phyloP scores from a whole-genome alignment of 2,329 filamentous ascomycete genomes.

The Fusarium xyrophilum region DNA sequence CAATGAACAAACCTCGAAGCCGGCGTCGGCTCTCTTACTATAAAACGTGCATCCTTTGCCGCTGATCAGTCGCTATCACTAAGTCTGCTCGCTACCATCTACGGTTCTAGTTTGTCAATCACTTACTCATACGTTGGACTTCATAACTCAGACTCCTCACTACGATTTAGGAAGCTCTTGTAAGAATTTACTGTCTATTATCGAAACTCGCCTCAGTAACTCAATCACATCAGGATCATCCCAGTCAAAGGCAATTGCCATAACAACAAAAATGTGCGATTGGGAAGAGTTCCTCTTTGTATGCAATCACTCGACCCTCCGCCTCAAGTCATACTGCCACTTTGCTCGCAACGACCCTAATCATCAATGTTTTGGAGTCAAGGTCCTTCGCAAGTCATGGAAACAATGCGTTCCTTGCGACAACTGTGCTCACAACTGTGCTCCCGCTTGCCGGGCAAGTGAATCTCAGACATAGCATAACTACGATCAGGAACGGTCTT shows the following conservation, averaged over 20 bases:
- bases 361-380: constrained; percentile 73
- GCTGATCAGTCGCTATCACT: not conserved
- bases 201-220: not conserved
- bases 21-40: constrained; percentile 1
- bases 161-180: not conserved
- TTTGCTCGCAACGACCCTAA: constrained; percentile 74
- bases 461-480: constrained; percentile 9
- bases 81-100: not conserved
- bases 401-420: constrained; percentile 62
- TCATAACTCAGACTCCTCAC: not conserved
- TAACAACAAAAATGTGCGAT: constrained; percentile 65
- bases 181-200: not conserved
- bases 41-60: constrained; percentile 14
- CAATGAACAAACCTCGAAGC: not conserved
- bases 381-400: constrained; percentile 68
- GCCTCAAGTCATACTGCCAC: constrained; percentile 75
- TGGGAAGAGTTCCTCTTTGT: constrained; percentile 73
- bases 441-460: constrained; percentile 19
- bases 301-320: constrained; percentile 67
- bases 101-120: not conserved
- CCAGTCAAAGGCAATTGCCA: not conserved
- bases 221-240: not conserved
- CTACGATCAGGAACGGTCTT: not conserved
- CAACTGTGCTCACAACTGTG: constrained; percentile 55
- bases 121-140: not conserved